phyloP scores from a whole-genome alignment of 148 eudicot genomes.

The Bassia scoparia region DNA sequence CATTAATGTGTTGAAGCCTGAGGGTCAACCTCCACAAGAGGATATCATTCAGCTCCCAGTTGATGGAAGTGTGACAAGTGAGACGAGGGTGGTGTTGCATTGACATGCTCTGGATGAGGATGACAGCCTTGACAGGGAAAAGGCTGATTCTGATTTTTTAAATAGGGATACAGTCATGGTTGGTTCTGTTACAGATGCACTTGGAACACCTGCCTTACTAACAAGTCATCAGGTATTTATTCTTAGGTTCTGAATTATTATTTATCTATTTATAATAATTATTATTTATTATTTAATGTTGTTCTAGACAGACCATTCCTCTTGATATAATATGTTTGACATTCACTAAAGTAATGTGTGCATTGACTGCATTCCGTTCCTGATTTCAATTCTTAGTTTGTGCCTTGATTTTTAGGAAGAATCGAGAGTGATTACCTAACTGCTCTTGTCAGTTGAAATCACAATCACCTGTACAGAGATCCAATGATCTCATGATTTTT shows the following conservation, averaged over 20 bases:
- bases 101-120: constrained; percentile 14
- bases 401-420: not conserved
- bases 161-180: constrained; percentile 44
- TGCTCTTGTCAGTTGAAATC: too few relatives aligned
- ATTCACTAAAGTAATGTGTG: not conserved
- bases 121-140: constrained; percentile 25
- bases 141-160: constrained; percentile 25
- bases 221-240: constrained; percentile 53
- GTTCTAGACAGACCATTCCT: not conserved
- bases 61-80: constrained; percentile 26
- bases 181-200: constrained; percentile 89
- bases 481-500: not conserved
- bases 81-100: constrained; percentile 1
- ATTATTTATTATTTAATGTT: too few relatives aligned
- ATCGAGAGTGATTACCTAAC: not conserved
- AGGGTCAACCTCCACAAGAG: constrained; percentile 25
- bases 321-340: not conserved
- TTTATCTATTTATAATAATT: not conserved
- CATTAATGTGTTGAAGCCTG: constrained; percentile 18
- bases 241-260: constrained; percentile 10
- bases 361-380: too few relatives aligned
- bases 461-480: too few relatives aligned
- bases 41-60: constrained; percentile 25
- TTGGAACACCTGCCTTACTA: constrained; percentile 84
- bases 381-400: not conserved